Evolutionary conservation across 139 green algal species (phyloP), one percentile per base, ranked within the genome.

Genomic region (Chlamydomonas eustigma): DNA sequence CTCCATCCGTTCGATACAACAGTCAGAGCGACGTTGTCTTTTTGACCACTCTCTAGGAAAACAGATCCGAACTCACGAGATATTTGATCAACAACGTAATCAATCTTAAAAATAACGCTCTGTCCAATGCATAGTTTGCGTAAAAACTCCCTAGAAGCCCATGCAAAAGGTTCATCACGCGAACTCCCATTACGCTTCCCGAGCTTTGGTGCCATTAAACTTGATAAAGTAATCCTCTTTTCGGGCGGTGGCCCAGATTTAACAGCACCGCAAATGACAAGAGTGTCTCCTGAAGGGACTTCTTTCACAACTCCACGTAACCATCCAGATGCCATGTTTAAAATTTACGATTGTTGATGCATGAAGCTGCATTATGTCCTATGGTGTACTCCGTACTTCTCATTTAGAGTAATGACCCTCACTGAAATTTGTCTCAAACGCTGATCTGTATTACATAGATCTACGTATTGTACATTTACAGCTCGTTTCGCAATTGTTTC

Each of bases 111-210:
- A 25, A 92, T 86, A 51, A 86, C 90, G 30, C 82, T 65, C 89
- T 97, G 89, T 22, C 95, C 95, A 39, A 98, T 92, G 37, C 85
- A 77, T 37, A 92, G 89, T 76, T 93, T 93, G 58, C 95, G 88
- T 64, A 99, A 84, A 64, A 92, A 96, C 79, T 99, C 95, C n/a
- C 92, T 84, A 2, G 88, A 86, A 25, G 92, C 80, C 91, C 91
- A 98, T 4, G 95, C 95, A 76, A 95, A 98, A 0, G 94, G 86
- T 81, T 99, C 95, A 31, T 98, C 95, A n/a, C 73, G 81, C 1
- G 85, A 93, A 32, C 71, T 83, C 24, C 91, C 92, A 82, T 99
- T 95, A 2, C 94, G 86, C 18, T 94, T 90, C n/a, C 90, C 94
- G 84, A 98, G 78, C 50, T 90, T 87, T 2, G 95, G 95, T 0